Evolutionary conservation across 805 yeast genomes (phyloP).

Genomic region (Lipomyces oligophaga): DNA sequence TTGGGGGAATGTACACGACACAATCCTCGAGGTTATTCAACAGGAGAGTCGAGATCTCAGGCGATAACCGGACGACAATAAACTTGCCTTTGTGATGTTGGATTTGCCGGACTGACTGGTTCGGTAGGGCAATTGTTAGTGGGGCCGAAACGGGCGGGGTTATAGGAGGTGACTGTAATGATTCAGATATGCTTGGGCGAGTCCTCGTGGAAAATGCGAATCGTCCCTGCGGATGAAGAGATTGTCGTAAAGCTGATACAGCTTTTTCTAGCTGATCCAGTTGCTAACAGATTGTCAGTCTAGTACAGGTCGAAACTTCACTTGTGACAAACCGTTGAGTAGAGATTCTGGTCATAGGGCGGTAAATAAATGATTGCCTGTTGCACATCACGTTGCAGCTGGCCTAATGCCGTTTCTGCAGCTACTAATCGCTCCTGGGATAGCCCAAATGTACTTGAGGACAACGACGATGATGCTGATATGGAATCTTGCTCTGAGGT

Average conservation of each 20-base stretch:
- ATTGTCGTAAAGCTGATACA: slow-evolving; percentile 2
- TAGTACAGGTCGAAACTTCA: no score
- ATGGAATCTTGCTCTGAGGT: slow-evolving; percentile 4
- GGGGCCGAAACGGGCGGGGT: not conserved
- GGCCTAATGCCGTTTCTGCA: slow-evolving; percentile 1
- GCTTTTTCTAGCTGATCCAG: slow-evolving; percentile 13
- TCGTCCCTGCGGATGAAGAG: slow-evolving; percentile 5
- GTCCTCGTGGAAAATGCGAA: slow-evolving; percentile 17
- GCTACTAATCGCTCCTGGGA: not conserved
- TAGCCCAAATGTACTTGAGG: no score
- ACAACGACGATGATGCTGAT: not conserved
- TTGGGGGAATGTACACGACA: slow-evolving; percentile 7
- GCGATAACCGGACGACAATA: not conserved
- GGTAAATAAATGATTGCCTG: slow-evolving; percentile 16
- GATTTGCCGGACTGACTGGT: slow-evolving; percentile 10
- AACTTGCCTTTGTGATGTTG: slow-evolving; percentile 2
- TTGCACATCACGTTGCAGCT: slow-evolving; percentile 6
- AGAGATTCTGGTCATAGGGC: slow-evolving; percentile 25
- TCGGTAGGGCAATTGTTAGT: not conserved
- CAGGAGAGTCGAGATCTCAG: slow-evolving; percentile 1
- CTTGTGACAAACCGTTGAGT: slow-evolving; percentile 11
- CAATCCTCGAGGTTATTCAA: slow-evolving; percentile 6
- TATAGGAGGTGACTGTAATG: not conserved
- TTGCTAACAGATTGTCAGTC: no score
- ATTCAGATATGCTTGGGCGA: slow-evolving; percentile 1